Conservation (phyloP, 805 yeast species). For the Candida ascalaphidarum region DNA sequence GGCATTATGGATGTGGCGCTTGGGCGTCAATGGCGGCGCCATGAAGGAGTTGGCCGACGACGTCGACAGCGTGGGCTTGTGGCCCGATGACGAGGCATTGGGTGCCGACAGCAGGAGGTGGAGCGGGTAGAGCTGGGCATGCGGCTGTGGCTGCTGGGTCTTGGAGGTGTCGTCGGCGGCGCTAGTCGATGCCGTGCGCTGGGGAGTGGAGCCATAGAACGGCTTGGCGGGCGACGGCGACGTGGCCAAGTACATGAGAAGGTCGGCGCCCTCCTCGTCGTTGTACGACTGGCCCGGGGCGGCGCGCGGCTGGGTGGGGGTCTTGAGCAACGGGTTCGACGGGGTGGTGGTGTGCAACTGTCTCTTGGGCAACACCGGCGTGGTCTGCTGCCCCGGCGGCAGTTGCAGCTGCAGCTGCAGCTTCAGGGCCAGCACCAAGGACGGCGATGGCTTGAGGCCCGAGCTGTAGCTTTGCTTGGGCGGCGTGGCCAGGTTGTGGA, state of each 20-base stretch:
- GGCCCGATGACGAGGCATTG: conserved; percentile 15
- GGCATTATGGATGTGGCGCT: conserved; percentile 15
- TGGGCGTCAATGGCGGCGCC: conserved; percentile 37
- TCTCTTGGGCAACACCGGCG: conserved; percentile 7
- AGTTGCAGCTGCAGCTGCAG: conserved; percentile 1
- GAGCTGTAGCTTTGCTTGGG: conserved; percentile 3
- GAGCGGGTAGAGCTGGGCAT: conserved; percentile 2
- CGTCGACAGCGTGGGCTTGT: conserved; percentile 3
- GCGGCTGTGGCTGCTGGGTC: neutral
- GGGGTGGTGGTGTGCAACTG: no score
- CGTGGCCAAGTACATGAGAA: conserved; percentile 73
- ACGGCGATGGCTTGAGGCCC: conserved; percentile 6
- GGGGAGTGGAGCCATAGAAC: conserved; percentile 22
- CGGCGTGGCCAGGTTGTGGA: no score
- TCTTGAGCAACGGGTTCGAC: conserved; percentile 10
- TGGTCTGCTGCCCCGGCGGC: conserved; percentile 3
- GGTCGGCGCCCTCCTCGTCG: conserved; percentile 69
- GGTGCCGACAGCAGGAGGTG: conserved; percentile 9
- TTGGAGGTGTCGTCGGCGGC: conserved; percentile 1
- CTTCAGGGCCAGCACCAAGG: no score
- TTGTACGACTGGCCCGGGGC: conserved; percentile 13
- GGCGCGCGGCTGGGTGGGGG: conserved; percentile 27
- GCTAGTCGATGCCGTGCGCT: conserved; percentile 7
- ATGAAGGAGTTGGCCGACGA: conserved; percentile 12
- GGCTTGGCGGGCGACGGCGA: conserved; percentile 65